These are phyloP conservation scores for Schizosaccharomyces octosporus DNA, from an alignment of 805 yeast genomes.

Conservation along the genomic window DNA sequence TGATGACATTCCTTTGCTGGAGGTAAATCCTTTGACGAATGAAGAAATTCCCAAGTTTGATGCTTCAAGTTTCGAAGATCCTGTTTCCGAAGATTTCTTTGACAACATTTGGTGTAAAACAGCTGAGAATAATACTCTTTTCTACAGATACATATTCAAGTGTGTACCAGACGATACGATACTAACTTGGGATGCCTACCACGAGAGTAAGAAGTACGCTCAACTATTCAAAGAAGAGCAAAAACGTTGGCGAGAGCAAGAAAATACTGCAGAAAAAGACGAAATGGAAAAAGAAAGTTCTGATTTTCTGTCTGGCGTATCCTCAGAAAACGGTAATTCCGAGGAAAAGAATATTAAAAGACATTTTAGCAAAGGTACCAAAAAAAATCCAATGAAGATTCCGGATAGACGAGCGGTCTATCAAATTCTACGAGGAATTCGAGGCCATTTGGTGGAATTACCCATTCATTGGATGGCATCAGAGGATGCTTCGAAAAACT, in stretches of 20 bases:
- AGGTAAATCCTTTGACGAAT: not conserved
- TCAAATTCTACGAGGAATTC: slow-evolving; percentile 39
- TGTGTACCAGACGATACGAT: slow-evolving; percentile 88
- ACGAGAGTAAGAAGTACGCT: slow-evolving; percentile 14
- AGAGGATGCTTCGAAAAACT: slow-evolving; percentile 41
- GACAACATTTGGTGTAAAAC: slow-evolving; percentile 66
- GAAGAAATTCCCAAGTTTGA: slow-evolving; percentile 30
- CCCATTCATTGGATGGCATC: slow-evolving; percentile 75
- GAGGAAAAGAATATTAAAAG: slow-evolving; percentile 7
- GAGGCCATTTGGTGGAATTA: slow-evolving; percentile 75
- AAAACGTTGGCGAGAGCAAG: not conserved
- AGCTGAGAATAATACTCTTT: slow-evolving; percentile 60
- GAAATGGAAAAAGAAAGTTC: not conserved
- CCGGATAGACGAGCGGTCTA: slow-evolving; percentile 59
- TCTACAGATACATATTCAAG: slow-evolving; percentile 68
- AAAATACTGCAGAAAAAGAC: not conserved
- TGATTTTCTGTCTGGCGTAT: not conserved
- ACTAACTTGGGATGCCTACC: slow-evolving; percentile 74
- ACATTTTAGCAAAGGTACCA: slow-evolving; percentile 11
- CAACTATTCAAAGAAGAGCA: slow-evolving; percentile 11
- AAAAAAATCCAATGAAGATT: slow-evolving; percentile 18
- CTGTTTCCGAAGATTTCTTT: slow-evolving; percentile 54
- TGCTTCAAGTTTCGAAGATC: slow-evolving; percentile 77
- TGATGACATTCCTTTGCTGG: not conserved
- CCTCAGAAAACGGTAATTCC: slow-evolving; percentile 7